Base-by-base conservation (phyloP, 768 basidiomycete genomes). In the Austroboletus eburneus region DNA sequence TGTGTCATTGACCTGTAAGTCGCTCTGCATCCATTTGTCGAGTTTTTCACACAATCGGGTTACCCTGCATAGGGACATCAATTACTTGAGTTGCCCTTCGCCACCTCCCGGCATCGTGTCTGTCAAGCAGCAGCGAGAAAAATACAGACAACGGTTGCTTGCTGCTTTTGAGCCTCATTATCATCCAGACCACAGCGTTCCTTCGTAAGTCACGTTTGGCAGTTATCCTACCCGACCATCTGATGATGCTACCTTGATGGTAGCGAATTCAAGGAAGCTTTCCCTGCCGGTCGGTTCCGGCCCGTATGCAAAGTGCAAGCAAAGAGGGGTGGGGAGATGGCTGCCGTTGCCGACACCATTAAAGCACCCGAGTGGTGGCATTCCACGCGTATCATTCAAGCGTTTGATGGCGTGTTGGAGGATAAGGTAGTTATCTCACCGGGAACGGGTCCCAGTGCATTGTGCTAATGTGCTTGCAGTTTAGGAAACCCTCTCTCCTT, bases 281-380 rank as follows among this genome's bases (percentile, higher is more conserved):
- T 93, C 69, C 93, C 93, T 7, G 90, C 89, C 3, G 91, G 92
- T 27, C 77, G 88, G 30, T 93, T 96, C 74, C 74, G 92, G 14
- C 91, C 91, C 9, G 80, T 93, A 30, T 93, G 91, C 73, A 89
- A 89, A 64, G 91, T 94, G 48, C 86, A 88, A 57, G 84, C 89
- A 6, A 91, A 90, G 68, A 72, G 87, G 40, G 84, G 87, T 18
- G 83, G 81, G 4, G 81, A 91, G 29, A 82, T 83, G 24, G 75
- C 88, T 35, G 82, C 87, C 27, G 87, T 92, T 13, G 91, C 91
- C 3, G 93, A 95, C 58, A 85, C 87, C 54, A 87, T 95, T 60
- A 87, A 89, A 59, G 75, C 90, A 32, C 93, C 93, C 0, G 83
- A 85, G 53, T 96, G 93, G 93, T 96, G 92, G 92, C 84, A 91